Base-by-base conservation (phyloP, 768 basidiomycete genomes). In the Leucosporidium creatinivorum region DNA sequence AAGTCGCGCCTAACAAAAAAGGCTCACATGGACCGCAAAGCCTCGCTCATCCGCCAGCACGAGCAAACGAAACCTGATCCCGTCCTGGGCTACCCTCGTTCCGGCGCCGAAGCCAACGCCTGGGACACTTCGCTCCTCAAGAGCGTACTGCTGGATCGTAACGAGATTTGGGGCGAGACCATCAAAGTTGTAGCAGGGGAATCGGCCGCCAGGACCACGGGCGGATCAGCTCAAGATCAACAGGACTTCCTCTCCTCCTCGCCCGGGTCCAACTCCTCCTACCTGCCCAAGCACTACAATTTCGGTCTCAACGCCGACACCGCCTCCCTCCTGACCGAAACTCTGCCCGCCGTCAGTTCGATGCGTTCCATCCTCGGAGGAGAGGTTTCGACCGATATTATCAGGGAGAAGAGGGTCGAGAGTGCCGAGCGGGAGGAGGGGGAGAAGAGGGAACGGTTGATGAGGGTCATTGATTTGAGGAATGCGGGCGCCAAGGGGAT, bases 401-500 rank as follows among this genome's bases (percentile, higher is more conserved):
- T 63, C 30, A 10, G 15, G 28, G n/a, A 28, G 25, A 23, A 6
- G 30, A 5, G 60, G 49, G 63, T 66, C 48, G 70, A 69, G 56
- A 21, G 21, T 13, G 70, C 70, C 25, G 62, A 58, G 31, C 55
- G 31, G 3, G 54, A 51, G n/a, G 76, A 79, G 63, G 61, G 68
- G 51, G 73, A 68, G 51, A 78, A 79, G 66, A 63, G 59, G 18
- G 78, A 80, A 59, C 69, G 73, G 74, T 82, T 96, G 65, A 86
- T 87, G 52, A 82, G 83, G 72, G 78, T 91, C 36, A 79, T 92
- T 26, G 92, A 96, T 79, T 79, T 98, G 73, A 81, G 87, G 69
- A 97, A 98, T 75, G 88, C 94, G 23, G 89, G 88, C 73, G 89
- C 91, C 33, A 81, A 79, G 36, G 91, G 91, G n/a, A 86, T 97